Evolutionary conservation across 306 rosid species (phyloP).

Genomic region (Sophora flavescens): DNA sequence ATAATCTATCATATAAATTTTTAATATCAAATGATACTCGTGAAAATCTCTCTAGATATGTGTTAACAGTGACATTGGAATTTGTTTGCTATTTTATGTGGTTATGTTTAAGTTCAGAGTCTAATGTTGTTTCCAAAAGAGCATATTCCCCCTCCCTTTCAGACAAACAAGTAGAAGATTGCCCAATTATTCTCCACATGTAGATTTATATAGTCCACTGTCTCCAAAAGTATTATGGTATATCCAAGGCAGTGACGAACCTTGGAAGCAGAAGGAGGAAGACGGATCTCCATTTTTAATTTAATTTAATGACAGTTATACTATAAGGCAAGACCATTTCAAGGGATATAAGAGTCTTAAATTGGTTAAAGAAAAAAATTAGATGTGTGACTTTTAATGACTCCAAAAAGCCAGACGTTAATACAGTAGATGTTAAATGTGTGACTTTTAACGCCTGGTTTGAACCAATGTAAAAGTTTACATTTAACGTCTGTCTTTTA

Average conservation of each 20-base stretch:
- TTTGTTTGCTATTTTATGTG: slow-evolving; percentile 32
- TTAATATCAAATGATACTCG: too few relatives aligned
- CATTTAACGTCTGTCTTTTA: too few relatives aligned
- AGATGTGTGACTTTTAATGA: too few relatives aligned
- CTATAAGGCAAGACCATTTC: slow-evolving; percentile 83
- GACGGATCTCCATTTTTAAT: slow-evolving; percentile 62
- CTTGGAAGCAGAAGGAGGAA: slow-evolving; percentile 79
- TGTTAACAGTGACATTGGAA: slow-evolving; percentile 16
- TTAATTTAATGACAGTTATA: slow-evolving; percentile 61
- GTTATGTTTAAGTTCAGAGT: slow-evolving; percentile 20
- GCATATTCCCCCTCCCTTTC: not conserved
- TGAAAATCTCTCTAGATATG: too few relatives aligned
- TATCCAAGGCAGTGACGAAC: slow-evolving; percentile 69
- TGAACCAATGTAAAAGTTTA: too few relatives aligned
- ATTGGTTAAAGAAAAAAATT: slow-evolving; percentile 31
- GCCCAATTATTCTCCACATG: slow-evolving; percentile 41
- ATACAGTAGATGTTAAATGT: too few relatives aligned
- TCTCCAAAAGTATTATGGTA: slow-evolving; percentile 87
- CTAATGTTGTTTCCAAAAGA: slow-evolving; percentile 28
- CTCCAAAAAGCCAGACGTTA: too few relatives aligned
- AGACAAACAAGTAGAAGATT: not conserved
- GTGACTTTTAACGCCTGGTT: too few relatives aligned
- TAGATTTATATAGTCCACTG: slow-evolving; percentile 75
- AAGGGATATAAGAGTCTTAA: slow-evolving; percentile 48
- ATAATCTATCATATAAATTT: too few relatives aligned